Evolutionary conservation across 805 yeast genomes (phyloP).

Genomic region (Kazachstania viticola): DNA sequence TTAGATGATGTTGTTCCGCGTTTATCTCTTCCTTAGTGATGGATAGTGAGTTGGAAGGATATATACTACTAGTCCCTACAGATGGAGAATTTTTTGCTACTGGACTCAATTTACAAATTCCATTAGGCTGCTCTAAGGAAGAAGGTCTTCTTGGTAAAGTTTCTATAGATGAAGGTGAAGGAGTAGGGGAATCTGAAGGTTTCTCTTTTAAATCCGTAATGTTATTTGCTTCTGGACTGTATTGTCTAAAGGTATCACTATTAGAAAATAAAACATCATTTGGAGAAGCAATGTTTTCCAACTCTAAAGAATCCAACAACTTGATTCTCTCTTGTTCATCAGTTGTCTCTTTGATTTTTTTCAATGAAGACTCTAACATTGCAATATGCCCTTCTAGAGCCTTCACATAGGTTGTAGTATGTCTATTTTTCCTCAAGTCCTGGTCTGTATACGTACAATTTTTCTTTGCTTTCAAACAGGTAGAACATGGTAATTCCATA

Average conservation of each 20-base stretch:
- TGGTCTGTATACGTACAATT: conserved; percentile 33
- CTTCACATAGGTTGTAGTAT: conserved; percentile 35
- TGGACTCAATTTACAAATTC: not conserved
- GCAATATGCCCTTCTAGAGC: conserved; percentile 25
- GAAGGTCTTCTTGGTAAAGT: not conserved
- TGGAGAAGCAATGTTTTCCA: conserved; percentile 3
- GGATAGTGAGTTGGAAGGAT: conserved; percentile 19
- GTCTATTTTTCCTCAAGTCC: conserved; percentile 37
- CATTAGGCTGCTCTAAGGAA: not conserved
- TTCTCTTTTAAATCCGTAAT: not conserved
- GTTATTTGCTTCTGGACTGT: too few species aligned
- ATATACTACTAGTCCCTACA: conserved; percentile 14
- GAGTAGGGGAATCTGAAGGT: not conserved
- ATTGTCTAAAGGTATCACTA: too few species aligned
- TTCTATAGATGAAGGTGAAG: not conserved
- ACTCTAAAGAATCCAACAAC: conserved; percentile 2
- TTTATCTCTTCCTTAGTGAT: conserved; percentile 8
- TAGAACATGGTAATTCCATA: conserved; percentile 34
- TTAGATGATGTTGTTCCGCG: conserved; percentile 4
- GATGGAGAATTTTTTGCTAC: not conserved
- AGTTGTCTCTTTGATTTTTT: conserved; percentile 4
- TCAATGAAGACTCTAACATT: conserved; percentile 10
- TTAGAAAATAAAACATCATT: too few species aligned
- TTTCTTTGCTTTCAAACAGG: conserved; percentile 32
- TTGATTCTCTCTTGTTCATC: conserved; percentile 5